phyloP scores from a whole-genome alignment of 768 basidiomycete genomes.

The Psilocybe tampanensis region DNA sequence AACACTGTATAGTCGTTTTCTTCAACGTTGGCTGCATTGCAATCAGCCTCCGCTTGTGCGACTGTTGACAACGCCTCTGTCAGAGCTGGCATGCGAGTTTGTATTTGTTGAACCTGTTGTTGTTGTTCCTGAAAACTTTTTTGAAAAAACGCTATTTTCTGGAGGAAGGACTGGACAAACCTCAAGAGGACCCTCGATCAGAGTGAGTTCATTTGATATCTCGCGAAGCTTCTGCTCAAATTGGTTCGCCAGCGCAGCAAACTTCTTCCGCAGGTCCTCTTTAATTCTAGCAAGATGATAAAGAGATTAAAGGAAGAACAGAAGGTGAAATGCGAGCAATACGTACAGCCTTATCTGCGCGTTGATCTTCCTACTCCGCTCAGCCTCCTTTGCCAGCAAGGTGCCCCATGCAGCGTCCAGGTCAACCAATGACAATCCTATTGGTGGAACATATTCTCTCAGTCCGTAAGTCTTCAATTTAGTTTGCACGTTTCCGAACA shows the following conservation, averaged over 20 bases:
- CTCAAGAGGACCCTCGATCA: slow-evolving; percentile 77
- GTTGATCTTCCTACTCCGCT: slow-evolving; percentile 80
- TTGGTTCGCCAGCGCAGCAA: slow-evolving; percentile 76
- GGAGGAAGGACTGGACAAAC: slow-evolving; percentile 34
- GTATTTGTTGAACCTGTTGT: slow-evolving; percentile 61
- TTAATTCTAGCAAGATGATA: slow-evolving; percentile 62
- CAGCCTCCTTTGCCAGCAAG: slow-evolving; percentile 75
- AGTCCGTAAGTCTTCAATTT: slow-evolving; percentile 91
- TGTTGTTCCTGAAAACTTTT: slow-evolving; percentile 59
- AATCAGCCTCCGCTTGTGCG: slow-evolving; percentile 69
- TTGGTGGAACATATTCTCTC: slow-evolving; percentile 78
- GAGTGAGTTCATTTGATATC: slow-evolving; percentile 73
- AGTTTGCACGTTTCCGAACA: slow-evolving; percentile 93
- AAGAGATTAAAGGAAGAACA: neutral
- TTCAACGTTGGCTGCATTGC: slow-evolving; percentile 87
- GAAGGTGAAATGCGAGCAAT: neutral
- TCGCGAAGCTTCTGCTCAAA: slow-evolving; percentile 69
- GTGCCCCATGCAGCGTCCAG: slow-evolving; percentile 78
- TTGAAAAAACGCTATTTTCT: neutral
- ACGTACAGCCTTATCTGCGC: slow-evolving; percentile 85
- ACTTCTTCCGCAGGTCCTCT: slow-evolving; percentile 73
- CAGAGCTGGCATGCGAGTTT: slow-evolving; percentile 68
- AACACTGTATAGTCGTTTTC: slow-evolving; percentile 97
- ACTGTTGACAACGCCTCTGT: slow-evolving; percentile 59
- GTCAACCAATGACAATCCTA: slow-evolving; percentile 69